phyloP scores from a whole-genome alignment of 2,329 filamentous ascomycete species.

The Penicillium janthinellum region DNA sequence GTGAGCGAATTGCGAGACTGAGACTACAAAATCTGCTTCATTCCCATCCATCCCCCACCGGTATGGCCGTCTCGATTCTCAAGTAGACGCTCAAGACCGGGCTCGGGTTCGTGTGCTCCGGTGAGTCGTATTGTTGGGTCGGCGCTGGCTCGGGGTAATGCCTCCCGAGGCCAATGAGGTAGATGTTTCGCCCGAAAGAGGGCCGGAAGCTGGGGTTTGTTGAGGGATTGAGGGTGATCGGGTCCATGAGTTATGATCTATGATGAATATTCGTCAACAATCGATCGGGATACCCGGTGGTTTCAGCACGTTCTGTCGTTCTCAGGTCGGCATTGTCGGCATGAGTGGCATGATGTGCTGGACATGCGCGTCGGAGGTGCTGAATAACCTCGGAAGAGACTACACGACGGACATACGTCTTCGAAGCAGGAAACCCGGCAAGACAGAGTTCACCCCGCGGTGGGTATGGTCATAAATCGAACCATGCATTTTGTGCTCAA shows the following conservation, averaged over 20 bases:
- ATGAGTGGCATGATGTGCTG: background rate
- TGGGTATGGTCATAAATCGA: background rate
- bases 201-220: background rate
- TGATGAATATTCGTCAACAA: background rate
- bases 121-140: background rate
- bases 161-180: conserved; percentile 6
- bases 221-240: background rate
- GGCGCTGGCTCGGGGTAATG: conserved; percentile 14
- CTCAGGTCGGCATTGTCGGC: background rate
- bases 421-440: background rate
- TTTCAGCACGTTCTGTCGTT: background rate
- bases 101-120: background rate
- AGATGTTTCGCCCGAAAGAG: conserved; percentile 13
- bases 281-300: background rate
- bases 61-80: background rate
- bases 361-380: background rate
- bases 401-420: background rate
- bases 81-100: background rate
- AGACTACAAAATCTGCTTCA: background rate
- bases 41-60: background rate
- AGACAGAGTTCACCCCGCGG: background rate
- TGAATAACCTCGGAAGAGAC: background rate
- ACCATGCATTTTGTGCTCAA: background rate
- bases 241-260: background rate
- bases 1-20: background rate